phyloP scores from a whole-genome alignment of 1,284 basidiomycete genomes.

The Marasmius sp. region DNA sequence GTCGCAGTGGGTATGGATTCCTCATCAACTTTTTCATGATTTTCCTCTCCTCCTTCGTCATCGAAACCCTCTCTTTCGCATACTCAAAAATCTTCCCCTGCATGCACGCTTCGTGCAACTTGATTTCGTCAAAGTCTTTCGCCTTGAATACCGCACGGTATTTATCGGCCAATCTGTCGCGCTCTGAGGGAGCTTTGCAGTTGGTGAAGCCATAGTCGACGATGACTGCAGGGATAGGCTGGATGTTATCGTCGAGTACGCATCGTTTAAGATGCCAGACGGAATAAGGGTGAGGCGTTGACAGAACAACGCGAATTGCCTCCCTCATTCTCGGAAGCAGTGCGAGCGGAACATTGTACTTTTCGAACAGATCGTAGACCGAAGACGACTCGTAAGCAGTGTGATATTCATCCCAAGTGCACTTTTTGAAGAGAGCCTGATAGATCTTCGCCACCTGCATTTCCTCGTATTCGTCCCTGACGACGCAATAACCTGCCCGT shows the following conservation, averaged over 20 bases:
- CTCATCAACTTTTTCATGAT: conserved; percentile 24
- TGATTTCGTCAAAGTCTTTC: conserved; percentile 23
- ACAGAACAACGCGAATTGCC: conserved; percentile 23
- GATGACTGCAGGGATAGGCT: conserved; percentile 14
- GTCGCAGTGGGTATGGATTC: conserved; percentile 23
- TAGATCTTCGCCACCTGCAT: conserved; percentile 18
- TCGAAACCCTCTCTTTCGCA: conserved; percentile 16
- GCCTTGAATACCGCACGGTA: conserved; percentile 30
- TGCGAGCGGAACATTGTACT: conserved; percentile 12
- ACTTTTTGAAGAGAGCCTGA: conserved; percentile 21
- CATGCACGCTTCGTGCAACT: conserved; percentile 35
- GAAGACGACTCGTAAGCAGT: conserved; percentile 22
- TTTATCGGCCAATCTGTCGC: conserved; percentile 24
- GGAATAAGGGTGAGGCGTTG: conserved; percentile 21
- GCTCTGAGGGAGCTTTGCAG: conserved; percentile 26
- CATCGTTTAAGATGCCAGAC: conserved; percentile 41
- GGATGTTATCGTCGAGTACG: conserved; percentile 16
- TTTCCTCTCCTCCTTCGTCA: conserved; percentile 15
- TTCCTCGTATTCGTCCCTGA: conserved; percentile 20
- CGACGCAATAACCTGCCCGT: conserved; percentile 30
- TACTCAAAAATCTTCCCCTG: conserved; percentile 31
- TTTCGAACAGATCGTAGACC: conserved; percentile 25
- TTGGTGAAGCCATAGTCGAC: conserved; percentile 40
- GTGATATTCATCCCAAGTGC: conserved; percentile 34
- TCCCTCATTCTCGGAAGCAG: conserved; percentile 18